These are phyloP conservation scores for Blastocystis sp. DNA, from an alignment of 352 stramenopile genomes.

Conservation along the genomic window DNA sequence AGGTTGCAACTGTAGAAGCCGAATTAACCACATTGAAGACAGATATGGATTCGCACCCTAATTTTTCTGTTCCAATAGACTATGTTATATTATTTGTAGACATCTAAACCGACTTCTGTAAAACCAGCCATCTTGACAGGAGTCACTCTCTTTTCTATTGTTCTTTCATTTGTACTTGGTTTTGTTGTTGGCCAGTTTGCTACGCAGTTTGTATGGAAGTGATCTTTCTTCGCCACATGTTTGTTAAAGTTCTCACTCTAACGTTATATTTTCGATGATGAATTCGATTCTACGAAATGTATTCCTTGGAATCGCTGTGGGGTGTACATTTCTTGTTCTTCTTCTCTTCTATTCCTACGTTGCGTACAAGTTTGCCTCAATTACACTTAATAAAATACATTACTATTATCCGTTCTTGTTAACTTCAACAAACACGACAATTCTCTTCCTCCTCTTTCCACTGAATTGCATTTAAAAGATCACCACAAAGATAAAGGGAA, in stretches of 20 bases:
- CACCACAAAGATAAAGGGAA: conserved; percentile 60
- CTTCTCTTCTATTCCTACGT: background rate
- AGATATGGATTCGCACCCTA: background rate
- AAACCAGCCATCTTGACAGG: background rate
- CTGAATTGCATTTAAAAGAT: conserved; percentile 18
- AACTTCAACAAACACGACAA: conserved; percentile 15
- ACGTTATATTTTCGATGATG: background rate
- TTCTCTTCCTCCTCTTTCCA: background rate
- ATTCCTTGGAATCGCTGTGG: background rate
- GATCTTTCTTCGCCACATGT: conserved; percentile 20
- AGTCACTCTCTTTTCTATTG: background rate
- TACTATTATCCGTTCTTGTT: background rate
- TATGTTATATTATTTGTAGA: background rate
- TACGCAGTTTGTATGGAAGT: conserved; percentile 8
- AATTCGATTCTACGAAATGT: background rate
- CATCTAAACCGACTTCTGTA: background rate
- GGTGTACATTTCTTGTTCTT: background rate
- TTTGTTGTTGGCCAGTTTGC: conserved; percentile 44
- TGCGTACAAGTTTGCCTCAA: background rate
- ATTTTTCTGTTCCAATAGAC: background rate
- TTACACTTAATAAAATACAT: background rate
- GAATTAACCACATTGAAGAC: background rate
- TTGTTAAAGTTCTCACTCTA: background rate
- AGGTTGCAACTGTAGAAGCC: background rate
- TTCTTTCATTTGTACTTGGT: conserved; percentile 20